Conservation (phyloP, 108 stramenopile species). For the Nannochloropsis gaditana region DNA sequence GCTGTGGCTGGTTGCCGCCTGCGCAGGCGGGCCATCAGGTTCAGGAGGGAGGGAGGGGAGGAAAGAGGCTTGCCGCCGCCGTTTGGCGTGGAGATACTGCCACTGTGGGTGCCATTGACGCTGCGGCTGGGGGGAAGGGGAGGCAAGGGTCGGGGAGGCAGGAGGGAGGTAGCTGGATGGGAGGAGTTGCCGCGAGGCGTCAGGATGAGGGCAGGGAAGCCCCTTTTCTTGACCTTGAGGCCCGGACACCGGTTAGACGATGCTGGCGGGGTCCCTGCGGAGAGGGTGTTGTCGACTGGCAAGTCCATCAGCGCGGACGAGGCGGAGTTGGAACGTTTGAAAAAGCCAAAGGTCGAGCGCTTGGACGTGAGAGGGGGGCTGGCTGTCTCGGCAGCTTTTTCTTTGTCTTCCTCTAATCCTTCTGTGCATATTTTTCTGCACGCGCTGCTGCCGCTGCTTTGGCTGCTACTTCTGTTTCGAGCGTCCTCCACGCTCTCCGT, state of each 20-base stretch:
- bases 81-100: neutral
- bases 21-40: neutral
- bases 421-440: neutral
- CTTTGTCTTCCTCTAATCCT: neutral
- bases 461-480: neutral
- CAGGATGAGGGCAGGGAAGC: neutral
- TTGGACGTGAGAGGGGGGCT: neutral
- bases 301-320: neutral
- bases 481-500: neutral
- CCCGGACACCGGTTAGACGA: neutral
- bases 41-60: neutral
- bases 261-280: neutral
- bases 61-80: neutral
- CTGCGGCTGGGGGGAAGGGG: neutral
- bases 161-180: neutral
- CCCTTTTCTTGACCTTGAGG: neutral
- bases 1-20: neutral
- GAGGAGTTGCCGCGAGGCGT: neutral
- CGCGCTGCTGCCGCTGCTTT: neutral
- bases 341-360: neutral
- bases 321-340: slow-evolving; percentile 4
- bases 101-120: neutral
- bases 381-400: neutral
- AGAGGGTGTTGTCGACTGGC: neutral
- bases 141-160: neutral